Evolutionary conservation across 2,329 filamentous ascomycete genomes (phyloP).

Genomic region (Scedosporium minutisporum): DNA sequence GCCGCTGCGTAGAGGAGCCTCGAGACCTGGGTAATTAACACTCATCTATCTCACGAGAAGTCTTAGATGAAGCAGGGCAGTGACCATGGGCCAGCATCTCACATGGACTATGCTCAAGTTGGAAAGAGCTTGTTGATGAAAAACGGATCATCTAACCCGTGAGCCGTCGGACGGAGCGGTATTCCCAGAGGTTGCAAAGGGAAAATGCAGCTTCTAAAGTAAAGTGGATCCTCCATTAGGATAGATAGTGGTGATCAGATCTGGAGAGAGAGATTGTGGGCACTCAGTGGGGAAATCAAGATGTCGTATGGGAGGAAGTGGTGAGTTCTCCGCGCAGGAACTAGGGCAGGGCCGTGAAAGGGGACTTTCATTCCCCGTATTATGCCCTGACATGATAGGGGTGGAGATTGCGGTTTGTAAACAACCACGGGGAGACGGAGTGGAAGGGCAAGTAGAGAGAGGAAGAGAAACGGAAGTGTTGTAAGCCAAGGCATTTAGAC

Average conservation of each 20-base stretch:
- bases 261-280: neutral
- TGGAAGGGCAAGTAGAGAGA: neutral
- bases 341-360: neutral
- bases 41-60: neutral
- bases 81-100: neutral
- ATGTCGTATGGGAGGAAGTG: neutral
- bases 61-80: neutral
- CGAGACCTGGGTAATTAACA: neutral
- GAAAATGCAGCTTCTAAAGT: neutral
- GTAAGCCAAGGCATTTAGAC: neutral
- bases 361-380: neutral
- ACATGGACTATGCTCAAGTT: neutral
- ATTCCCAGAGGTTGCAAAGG: slow-evolving; percentile 1
- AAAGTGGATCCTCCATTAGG: neutral
- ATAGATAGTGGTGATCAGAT: neutral
- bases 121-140: slow-evolving; percentile 1
- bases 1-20: neutral
- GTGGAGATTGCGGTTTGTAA: neutral
- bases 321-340: neutral
- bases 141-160: slow-evolving; percentile 3
- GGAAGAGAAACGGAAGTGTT: neutral
- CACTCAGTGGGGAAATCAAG: neutral
- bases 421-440: neutral
- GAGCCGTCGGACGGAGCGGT: slow-evolving; percentile 3
- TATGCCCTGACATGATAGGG: neutral